phyloP scores from a whole-genome alignment of 2,329 filamentous ascomycete genomes.

The Fusarium illudens region DNA sequence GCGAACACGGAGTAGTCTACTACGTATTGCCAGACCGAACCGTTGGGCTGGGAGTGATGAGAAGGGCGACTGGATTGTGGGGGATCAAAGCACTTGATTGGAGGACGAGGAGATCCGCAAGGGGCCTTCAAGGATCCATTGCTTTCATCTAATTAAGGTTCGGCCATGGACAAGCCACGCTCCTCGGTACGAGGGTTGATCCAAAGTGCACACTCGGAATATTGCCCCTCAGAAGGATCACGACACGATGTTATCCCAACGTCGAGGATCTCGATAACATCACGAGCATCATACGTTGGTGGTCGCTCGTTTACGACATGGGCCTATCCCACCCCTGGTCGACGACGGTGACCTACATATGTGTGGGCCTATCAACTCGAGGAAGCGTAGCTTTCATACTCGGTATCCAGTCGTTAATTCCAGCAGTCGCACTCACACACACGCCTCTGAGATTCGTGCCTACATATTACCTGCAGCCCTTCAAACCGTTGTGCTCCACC shows the following conservation, averaged over 20 bases:
- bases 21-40: constrained; percentile 18
- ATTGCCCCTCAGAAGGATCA: background rate
- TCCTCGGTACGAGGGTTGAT: constrained; percentile 13
- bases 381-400: background rate
- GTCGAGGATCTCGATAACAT: background rate
- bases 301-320: background rate
- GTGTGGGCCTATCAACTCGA: background rate
- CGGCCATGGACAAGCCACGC: constrained; percentile 23
- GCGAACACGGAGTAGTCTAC: constrained; percentile 14
- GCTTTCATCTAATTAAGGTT: constrained; percentile 38
- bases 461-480: background rate
- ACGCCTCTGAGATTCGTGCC: background rate
- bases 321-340: background rate
- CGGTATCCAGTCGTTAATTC: background rate
- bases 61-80: constrained; percentile 1
- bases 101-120: constrained; percentile 18
- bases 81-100: constrained; percentile 29
- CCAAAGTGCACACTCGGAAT: constrained; percentile 1
- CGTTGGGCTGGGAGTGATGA: constrained; percentile 15
- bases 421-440: background rate
- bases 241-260: background rate
- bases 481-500: background rate
- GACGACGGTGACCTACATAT: background rate
- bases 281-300: background rate
- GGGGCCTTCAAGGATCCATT: constrained; percentile 18